Base-by-base conservation (phyloP, 108 stramenopile species). In the Cyclotella distinguenda region DNA sequence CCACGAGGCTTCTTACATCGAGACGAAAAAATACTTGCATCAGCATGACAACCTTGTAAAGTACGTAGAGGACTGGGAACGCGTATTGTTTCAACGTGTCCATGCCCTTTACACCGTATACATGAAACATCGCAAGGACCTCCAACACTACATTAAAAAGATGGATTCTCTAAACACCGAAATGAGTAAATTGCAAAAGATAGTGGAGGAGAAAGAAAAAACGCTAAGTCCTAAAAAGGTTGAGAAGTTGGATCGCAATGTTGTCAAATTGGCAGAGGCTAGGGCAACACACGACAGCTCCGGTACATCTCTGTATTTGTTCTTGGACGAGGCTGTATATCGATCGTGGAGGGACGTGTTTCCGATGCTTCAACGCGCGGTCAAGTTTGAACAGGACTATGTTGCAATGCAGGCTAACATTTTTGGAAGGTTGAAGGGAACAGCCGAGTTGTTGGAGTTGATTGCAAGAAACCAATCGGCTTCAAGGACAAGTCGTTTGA, bases 161-260 rank as follows among this genome's bases (percentile, higher is more conserved):
- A 60, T 79, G 26, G 54, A 58, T 34, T 45, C 60, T 31, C 30
- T 79, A 34, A 15, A 59, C 28, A 48, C 12, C n/a, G 72, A 79
- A 31, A 40, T 61, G 11, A 27, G 27, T 11, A 68, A 69, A 31
- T 23, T 63, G 23, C 46, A 48, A 19, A 48, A 48, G 18, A 1
- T 22, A 22, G 10, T 10, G 1, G 61, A 62, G 11, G 63, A 73
- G 35, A 69, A 62, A 40, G 39, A 79, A 30, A 68, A 62, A 31
- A 43, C 18, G 6, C 36, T 79, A 19, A 23, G n/a, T n/a, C 66
- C 67, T 8, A 79, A 79, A 34, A 63, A 74, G 39, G 31, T 60
- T 1, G 70, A 79, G 22, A 79, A 79, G 42, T 45, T 79, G 45
- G 72, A 79, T 5, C 53, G 78, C 15, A 79, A 79, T 58, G 51